These are phyloP conservation scores for Allium sativum DNA, from an alignment of 106 monocot genomes.

Conservation along the genomic window DNA sequence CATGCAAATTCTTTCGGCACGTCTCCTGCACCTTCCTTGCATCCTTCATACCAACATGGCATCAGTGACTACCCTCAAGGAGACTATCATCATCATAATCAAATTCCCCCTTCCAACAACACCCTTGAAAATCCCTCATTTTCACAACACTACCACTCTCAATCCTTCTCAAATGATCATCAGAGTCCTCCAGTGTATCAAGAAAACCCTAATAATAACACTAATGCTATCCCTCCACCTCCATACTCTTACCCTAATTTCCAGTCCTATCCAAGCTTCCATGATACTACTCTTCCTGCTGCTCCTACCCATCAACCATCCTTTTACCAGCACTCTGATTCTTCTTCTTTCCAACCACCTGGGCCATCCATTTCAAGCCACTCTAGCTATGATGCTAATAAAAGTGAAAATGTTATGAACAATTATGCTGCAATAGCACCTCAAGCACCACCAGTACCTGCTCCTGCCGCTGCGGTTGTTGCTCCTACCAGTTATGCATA, in stretches of 20 bases:
- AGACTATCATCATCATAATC: slow-evolving; percentile 15
- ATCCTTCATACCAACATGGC: slow-evolving; percentile 12
- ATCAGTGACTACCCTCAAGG: slow-evolving; percentile 13
- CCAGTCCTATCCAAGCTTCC: slow-evolving; percentile 63
- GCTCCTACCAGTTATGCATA: slow-evolving; percentile 18
- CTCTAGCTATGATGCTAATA: slow-evolving; percentile 17
- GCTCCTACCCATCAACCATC: slow-evolving; percentile 42
- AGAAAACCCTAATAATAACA: slow-evolving; percentile 5
- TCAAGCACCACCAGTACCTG: not conserved
- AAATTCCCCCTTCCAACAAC: slow-evolving; percentile 11
- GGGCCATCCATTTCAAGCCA: slow-evolving; percentile 4
- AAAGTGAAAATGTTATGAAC: not conserved
- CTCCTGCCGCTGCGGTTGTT: slow-evolving; percentile 6
- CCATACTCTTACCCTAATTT: slow-evolving; percentile 43
- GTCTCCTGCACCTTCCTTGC: slow-evolving; percentile 1
- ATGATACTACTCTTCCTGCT: slow-evolving; percentile 33
- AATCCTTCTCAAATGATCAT: slow-evolving; percentile 25
- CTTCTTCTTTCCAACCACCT: slow-evolving; percentile 13
- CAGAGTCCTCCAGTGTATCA: not conserved
- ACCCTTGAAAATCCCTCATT: slow-evolving; percentile 16
- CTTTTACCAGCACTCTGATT: slow-evolving; percentile 21
- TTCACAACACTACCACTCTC: slow-evolving; percentile 14
- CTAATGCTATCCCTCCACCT: slow-evolving; percentile 3
- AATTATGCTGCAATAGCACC: slow-evolving; percentile 5
- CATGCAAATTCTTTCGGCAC: slow-evolving; percentile 5